Evolutionary conservation across 2,329 filamentous ascomycete genomes (phyloP), one percentile per base, ranked within the genome.

Genomic region (Atkinsonella hypoxylon): DNA sequence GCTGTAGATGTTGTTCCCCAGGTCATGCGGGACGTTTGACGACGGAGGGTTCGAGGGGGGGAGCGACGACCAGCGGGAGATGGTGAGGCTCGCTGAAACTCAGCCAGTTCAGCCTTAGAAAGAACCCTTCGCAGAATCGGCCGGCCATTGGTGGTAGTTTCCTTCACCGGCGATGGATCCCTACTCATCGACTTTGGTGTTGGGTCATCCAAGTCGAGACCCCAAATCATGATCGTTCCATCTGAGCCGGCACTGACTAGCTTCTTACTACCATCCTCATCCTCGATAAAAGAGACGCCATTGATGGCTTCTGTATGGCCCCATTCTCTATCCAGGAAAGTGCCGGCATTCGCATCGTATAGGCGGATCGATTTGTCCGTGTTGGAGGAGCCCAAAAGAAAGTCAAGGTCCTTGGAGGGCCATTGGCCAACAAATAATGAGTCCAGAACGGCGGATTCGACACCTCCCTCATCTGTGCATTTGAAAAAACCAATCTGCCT

Each of bases 241-340:
- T 93, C 87, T 5, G 85, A 80, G 1, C 85, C 87, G 32, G 86
- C 85, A 56, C 84, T 90, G 48, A 91, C 78, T 41, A 89, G 69
- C 53, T 75, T 77, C 48, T 77, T 76, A 26, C 71, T 68, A 15
- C 74, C 71, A 15, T 79, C 76, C 0, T 75, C 72, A 8, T 74
- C 73, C 50, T 85, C 79, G 11, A 91, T 65, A 17, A 96, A 69
- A 4, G 85, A 78, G 17, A 94, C 81, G 53, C 90, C 90, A 48
- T 87, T 95, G 56, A 98, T 89, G 9, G 90, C 86, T 62, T 96
- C 90, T 0, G 90, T 95, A 59, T 98, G 93, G 1, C 93, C 93
- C 80, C 89, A 96, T 68, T 97, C 93, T 40, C 89, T 82, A 47
- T 89, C 86, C 30, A 97, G 70, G 51, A 98, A 83, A 1, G 73